A percentile compares a stretch with the other conserved stretches of the same genome.
Evolutionary conservation across 208 protist species (phyloP).

Genomic region (Acanthamoeba sp.): DNA sequence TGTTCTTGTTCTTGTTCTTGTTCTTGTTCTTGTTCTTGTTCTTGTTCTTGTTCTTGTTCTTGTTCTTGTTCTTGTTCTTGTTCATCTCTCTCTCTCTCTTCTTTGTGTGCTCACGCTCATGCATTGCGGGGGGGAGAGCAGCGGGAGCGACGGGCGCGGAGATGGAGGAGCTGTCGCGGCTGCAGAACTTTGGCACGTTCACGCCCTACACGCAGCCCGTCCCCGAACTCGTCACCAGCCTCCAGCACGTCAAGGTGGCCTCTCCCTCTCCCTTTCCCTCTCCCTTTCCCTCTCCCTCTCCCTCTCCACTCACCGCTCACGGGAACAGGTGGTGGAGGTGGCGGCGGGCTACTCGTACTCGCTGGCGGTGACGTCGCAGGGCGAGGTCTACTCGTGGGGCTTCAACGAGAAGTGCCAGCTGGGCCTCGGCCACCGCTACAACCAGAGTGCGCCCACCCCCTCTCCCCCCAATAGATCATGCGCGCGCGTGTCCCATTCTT

Average conservation of each 20-base stretch:
- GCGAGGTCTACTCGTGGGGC: constrained; percentile 50
- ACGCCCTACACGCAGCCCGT: constrained; percentile 59
- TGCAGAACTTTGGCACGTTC: constrained; percentile 62
- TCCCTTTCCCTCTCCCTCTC: too few relatives aligned
- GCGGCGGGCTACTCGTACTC: constrained; percentile 65
- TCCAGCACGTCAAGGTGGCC: constrained; percentile 36
- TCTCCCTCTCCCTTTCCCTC: too few relatives aligned
- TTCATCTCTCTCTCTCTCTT: background rate
- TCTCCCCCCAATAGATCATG: too few relatives aligned
- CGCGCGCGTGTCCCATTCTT: too few relatives aligned
- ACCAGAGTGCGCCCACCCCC: background rate
- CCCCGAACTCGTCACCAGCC: background rate
- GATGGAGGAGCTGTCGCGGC: background rate
- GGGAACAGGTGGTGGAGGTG: constrained; percentile 22
- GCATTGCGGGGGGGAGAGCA: background rate
- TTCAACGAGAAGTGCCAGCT: constrained; percentile 67
- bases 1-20: background rate
- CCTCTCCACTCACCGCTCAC: too few relatives aligned
- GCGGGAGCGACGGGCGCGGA: constrained; percentile 3
- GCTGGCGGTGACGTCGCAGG: constrained; percentile 37
- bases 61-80: background rate
- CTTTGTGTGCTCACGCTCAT: background rate
- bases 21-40: background rate
- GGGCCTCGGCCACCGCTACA: constrained; percentile 67
- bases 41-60: background rate